Conservation (phyloP, 139 green algal species). For the Chlamydomonas incerta region DNA sequence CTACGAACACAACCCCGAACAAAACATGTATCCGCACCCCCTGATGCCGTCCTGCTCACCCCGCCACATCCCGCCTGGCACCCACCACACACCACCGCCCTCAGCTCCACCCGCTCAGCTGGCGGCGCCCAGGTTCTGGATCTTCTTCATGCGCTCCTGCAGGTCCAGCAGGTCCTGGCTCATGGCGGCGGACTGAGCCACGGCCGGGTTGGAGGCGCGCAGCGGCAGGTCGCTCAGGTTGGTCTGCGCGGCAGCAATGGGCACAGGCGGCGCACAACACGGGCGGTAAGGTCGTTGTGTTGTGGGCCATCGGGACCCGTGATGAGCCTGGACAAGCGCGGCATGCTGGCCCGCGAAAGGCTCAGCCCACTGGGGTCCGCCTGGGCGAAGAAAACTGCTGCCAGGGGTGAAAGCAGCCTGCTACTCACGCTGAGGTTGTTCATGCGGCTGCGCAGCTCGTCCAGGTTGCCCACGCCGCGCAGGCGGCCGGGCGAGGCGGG, state of each 20-base stretch:
- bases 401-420: no score
- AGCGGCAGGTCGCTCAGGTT: constrained; percentile 36
- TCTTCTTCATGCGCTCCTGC: constrained; percentile 47
- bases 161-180: constrained; percentile 18
- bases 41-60: no score
- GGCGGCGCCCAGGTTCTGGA: neutral
- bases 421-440: constrained; percentile 24
- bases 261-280: neutral
- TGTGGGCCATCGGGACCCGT: no score
- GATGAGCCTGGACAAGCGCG: no score
- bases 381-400: no score
- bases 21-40: no score
- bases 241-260: constrained; percentile 14
- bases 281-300: neutral
- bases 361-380: no score
- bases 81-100: no score
- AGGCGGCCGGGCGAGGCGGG: constrained; percentile 25
- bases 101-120: neutral
- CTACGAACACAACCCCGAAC: no score
- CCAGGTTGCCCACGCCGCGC: constrained; percentile 37
- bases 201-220: neutral
- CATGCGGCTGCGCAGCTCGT: constrained; percentile 42
- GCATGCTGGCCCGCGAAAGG: no score
- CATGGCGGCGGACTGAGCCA: neutral
- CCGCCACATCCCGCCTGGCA: no score